A percentile compares a stretch with the other conserved stretches of the same genome.
phyloP scores from a whole-genome alignment of 495 filamentous ascomycete genomes.

The Penicillium longicatenatum region DNA sequence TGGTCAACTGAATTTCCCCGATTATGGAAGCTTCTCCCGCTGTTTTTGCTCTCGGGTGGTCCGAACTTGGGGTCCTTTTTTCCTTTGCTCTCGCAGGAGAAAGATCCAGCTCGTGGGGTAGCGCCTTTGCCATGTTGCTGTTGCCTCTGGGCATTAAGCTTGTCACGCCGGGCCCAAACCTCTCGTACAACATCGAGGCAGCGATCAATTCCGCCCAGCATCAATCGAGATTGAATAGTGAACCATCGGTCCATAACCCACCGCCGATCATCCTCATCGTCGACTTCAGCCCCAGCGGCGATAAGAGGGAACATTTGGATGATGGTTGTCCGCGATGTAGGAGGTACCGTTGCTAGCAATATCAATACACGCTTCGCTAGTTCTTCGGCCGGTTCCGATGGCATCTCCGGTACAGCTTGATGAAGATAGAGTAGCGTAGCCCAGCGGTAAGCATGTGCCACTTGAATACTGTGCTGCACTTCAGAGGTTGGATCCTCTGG shows the following conservation, averaged over 20 bases:
- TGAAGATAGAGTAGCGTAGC: conserved; percentile 76
- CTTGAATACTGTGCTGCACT: conserved; percentile 67
- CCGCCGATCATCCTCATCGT: conserved; percentile 60
- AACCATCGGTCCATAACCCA: conserved; percentile 72
- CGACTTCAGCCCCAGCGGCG: conserved; percentile 70
- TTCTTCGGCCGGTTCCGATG: conserved; percentile 55
- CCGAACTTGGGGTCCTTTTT: background rate
- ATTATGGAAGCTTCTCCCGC: background rate
- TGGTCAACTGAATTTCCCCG: conserved; percentile 15
- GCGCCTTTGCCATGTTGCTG: conserved; percentile 19
- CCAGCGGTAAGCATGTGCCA: conserved; percentile 76
- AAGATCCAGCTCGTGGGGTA: conserved; percentile 16
- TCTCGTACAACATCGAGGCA: conserved; percentile 77
- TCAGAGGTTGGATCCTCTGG: conserved; percentile 69
- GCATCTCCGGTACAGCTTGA: conserved; percentile 77
- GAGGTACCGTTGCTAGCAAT: conserved; percentile 64
- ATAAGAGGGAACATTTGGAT: conserved; percentile 78
- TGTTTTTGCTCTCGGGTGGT: background rate
- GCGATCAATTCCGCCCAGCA: conserved; percentile 71
- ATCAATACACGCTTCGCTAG: conserved; percentile 65
- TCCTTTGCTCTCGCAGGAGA: conserved; percentile 1
- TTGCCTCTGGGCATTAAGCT: conserved; percentile 37
- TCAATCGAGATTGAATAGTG: conserved; percentile 62
- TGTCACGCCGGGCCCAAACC: conserved; percentile 64
- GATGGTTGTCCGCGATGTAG: conserved; percentile 64